Percentiles rank a stretch among this genome's conserved stretches.
phyloP scores from a whole-genome alignment of 2,329 filamentous ascomycete genomes.

The Penicillium fuscoglaucum region DNA sequence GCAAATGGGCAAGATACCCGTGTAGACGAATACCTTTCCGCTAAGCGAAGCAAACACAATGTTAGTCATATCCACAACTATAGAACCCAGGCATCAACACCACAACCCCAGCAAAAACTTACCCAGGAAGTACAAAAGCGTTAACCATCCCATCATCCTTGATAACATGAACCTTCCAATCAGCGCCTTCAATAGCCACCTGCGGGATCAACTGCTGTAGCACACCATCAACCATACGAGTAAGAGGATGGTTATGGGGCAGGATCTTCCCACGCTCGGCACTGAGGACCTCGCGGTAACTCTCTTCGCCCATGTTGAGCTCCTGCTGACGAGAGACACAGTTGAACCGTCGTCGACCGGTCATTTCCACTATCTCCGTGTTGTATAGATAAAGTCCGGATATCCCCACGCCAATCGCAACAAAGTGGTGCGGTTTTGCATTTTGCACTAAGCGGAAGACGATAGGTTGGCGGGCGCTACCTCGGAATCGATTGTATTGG shows the following conservation, averaged over 20 bases:
- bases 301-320: conserved; percentile 42
- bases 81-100: neutral
- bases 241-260: conserved; percentile 50
- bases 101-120: conserved; percentile 14
- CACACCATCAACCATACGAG: conserved; percentile 53
- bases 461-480: conserved; percentile 11
- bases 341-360: conserved; percentile 61
- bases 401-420: conserved; percentile 42
- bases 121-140: conserved; percentile 64
- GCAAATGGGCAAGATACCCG: conserved; percentile 60
- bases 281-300: conserved; percentile 51
- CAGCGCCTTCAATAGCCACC: conserved; percentile 45
- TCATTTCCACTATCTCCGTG: conserved; percentile 58
- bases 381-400: conserved; percentile 57
- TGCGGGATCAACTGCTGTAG: conserved; percentile 56
- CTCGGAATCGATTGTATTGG: conserved; percentile 25
- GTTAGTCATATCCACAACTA: conserved; percentile 2
- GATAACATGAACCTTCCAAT: conserved; percentile 63
- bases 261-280: conserved; percentile 52
- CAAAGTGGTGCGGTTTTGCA: conserved; percentile 31
- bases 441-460: conserved; percentile 19
- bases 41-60: conserved; percentile 25
- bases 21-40: conserved; percentile 65
- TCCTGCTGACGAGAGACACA: conserved; percentile 51
- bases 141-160: conserved; percentile 51